Conservation (phyloP, 2,329 filamentous ascomycete genomes). For the Amylocarpus encephaloides region DNA sequence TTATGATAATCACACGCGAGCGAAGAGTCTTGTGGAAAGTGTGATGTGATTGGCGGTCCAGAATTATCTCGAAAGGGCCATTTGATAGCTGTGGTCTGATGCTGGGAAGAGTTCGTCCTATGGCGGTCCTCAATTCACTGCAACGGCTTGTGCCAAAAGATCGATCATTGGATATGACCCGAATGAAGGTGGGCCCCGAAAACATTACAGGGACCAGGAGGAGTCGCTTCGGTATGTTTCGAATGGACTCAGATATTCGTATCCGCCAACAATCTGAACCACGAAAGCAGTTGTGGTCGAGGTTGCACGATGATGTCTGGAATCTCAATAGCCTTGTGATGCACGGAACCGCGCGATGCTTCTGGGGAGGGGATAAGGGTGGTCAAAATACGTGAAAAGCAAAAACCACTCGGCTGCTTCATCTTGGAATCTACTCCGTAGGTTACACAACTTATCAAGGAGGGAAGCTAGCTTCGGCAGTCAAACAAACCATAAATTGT, state of each 20-base stretch:
- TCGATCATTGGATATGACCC: neutral
- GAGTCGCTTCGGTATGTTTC: neutral
- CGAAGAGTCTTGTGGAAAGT: neutral
- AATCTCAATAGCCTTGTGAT: neutral
- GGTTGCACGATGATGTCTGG: neutral
- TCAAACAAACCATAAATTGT: neutral
- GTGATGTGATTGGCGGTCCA: neutral
- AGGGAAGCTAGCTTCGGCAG: neutral
- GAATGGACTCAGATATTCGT: neutral
- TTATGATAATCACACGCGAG: neutral
- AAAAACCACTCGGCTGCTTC: neutral
- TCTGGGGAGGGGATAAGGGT: neutral
- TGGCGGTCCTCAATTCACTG: neutral
- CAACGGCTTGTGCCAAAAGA: neutral
- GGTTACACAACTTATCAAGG: conserved; percentile 4
- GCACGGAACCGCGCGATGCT: neutral
- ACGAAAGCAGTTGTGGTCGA: neutral
- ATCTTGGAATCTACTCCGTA: neutral
- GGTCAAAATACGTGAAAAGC: neutral
- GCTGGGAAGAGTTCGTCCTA: neutral
- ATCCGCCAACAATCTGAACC: neutral
- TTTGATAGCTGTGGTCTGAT: neutral
- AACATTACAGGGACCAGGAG: neutral
- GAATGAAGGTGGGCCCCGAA: neutral
- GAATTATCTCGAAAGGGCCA: neutral